phyloP scores from a whole-genome alignment of 305 asterid species.

The Solanum chacoense region DNA sequence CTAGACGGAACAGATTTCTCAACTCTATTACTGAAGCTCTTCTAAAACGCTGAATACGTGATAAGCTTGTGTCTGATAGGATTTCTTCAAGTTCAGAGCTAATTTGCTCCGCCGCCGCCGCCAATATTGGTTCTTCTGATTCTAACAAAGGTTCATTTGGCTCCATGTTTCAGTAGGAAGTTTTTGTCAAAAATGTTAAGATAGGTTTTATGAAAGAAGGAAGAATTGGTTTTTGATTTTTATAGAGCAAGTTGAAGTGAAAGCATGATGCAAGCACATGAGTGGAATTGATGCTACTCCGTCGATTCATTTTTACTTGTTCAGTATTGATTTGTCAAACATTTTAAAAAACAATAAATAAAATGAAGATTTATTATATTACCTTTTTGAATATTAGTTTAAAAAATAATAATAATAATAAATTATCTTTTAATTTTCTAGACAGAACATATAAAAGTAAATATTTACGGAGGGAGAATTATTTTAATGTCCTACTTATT shows the following conservation, averaged over 20 bases:
- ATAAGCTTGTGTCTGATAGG: conserved; percentile 5
- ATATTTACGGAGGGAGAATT: neutral
- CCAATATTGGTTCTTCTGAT: neutral
- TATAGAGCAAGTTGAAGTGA: neutral
- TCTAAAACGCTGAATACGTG: conserved; percentile 1
- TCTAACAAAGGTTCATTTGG: neutral
- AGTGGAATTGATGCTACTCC: neutral
- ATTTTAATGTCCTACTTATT: neutral
- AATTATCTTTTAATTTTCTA: neutral
- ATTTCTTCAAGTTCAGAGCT: conserved; percentile 14
- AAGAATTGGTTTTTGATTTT: neutral
- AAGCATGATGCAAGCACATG: neutral
- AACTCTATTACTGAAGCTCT: conserved; percentile 12
- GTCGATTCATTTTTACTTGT: neutral
- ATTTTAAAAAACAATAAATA: neutral
- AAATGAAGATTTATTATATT: no score
- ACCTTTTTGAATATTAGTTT: neutral
- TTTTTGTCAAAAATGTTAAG: neutral
- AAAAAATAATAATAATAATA: no score
- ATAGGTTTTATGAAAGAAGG: neutral
- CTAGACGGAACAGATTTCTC: conserved; percentile 14
- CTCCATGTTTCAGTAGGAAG: neutral
- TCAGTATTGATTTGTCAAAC: neutral
- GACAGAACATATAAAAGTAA: neutral
- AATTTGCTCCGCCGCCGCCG: neutral